Conservation (phyloP, 345 rosid species). For the Mangifera indica region DNA sequence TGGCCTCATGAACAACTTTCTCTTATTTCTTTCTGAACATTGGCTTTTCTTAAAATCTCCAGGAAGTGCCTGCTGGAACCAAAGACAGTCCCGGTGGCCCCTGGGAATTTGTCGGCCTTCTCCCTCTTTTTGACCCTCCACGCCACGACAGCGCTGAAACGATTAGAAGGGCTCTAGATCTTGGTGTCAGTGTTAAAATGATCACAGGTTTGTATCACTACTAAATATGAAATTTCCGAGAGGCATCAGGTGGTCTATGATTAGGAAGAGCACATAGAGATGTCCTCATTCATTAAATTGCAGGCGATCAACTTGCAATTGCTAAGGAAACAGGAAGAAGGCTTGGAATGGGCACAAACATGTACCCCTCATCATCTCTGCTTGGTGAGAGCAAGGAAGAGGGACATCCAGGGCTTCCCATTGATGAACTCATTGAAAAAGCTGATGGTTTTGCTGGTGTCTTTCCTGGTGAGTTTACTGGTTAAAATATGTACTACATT, state of each 20-base stretch:
- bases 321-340: conserved; percentile 67
- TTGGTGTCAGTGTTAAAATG: conserved; percentile 70
- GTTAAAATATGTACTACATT: not conserved
- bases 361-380: conserved; percentile 53
- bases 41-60: not conserved
- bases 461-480: conserved; percentile 43
- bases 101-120: conserved; percentile 73
- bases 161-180: conserved; percentile 55
- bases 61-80: conserved; percentile 54
- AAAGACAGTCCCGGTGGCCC: conserved; percentile 63
- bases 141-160: conserved; percentile 61
- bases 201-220: conserved; percentile 41
- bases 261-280: too few species aligned
- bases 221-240: not conserved
- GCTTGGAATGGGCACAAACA: conserved; percentile 62
- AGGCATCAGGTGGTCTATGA: too few species aligned
- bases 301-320: conserved; percentile 67
- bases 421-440: conserved; percentile 49
- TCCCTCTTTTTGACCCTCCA: conserved; percentile 71
- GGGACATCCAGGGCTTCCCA: conserved; percentile 26
- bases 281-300: not conserved
- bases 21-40: not conserved
- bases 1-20: not conserved
- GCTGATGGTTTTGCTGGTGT: conserved; percentile 71
- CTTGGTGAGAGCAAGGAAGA: conserved; percentile 38